Evolutionary conservation across 495 filamentous ascomycete species (phyloP).

Genomic region (Platismatia glauca): DNA sequence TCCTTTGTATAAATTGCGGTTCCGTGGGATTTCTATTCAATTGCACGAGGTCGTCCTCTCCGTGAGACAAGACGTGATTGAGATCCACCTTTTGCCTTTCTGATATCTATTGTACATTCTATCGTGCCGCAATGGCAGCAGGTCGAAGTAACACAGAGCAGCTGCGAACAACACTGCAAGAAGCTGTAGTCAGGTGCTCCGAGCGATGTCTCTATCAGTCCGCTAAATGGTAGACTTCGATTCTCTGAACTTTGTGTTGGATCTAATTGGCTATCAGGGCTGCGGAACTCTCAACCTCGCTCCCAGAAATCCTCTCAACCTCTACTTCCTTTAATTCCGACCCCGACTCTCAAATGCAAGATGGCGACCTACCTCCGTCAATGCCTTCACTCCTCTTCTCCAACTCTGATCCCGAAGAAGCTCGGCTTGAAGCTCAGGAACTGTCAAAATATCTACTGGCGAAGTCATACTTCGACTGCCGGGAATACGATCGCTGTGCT

Average conservation of each 20-base stretch:
- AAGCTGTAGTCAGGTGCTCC: slow-evolving; percentile 79
- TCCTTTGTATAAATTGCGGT: neutral
- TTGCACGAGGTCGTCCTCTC: neutral
- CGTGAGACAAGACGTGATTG: neutral
- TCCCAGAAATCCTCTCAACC: slow-evolving; percentile 37
- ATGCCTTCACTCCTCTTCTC: slow-evolving; percentile 39
- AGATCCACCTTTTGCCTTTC: neutral
- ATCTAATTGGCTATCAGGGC: slow-evolving; percentile 50
- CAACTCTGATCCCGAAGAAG: slow-evolving; percentile 57
- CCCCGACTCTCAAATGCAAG: slow-evolving; percentile 50
- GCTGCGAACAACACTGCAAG: slow-evolving; percentile 60
- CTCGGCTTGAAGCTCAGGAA: slow-evolving; percentile 69
- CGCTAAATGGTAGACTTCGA: slow-evolving; percentile 71
- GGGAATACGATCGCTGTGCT: slow-evolving; percentile 90
- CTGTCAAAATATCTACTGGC: slow-evolving; percentile 77
- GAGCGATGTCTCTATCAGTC: slow-evolving; percentile 95
- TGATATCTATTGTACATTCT: neutral
- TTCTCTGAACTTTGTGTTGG: no score
- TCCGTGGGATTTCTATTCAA: neutral
- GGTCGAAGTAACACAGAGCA: slow-evolving; percentile 29
- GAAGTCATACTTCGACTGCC: slow-evolving; percentile 91
- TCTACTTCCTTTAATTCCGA: slow-evolving; percentile 44
- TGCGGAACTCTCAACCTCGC: slow-evolving; percentile 83
- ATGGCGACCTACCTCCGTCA: slow-evolving; percentile 29
- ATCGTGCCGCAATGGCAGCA: slow-evolving; percentile 23